Base-by-base conservation (phyloP, 1,284 basidiomycete genomes). In the Sporisorium sorghi region DNA sequence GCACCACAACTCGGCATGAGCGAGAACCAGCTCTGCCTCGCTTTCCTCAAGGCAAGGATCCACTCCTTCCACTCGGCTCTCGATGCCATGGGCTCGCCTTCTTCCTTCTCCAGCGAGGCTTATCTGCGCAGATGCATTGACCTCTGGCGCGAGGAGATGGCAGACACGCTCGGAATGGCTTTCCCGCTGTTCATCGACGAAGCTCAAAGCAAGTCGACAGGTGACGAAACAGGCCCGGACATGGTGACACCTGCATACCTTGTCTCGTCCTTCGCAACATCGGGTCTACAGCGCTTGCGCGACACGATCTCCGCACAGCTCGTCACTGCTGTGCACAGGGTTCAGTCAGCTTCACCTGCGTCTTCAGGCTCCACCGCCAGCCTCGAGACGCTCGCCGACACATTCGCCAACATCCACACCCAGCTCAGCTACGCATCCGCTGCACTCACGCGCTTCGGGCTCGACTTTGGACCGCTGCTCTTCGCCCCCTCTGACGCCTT, bases 111-210 rank as follows among this genome's bases (percentile, higher is more conserved):
- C 21, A 70, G 61, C 48, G 58, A 59, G n/a, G 37, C 60, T 21
- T 75, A 68, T 21, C 55, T 75, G 2, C 63, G 64, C 21, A 90
- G 90, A 78, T 95, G 94, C 85, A 90, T 96, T 75, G 95, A 97
- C 81, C 86, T 91, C 9, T 97, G 94, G 91, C 88, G 94, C 50
- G 94, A 97, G 85, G 90, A 92, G 56, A 91, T 94, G 24, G 92
- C 94, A 85, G 94, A 98, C 83, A 90, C 95, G 76, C 88, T 96
- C 73, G 91, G 91, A 17, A 94, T 97, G 84, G 97, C 91, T 79
- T 89, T 90, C 2, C 90, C 93, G 40, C 93, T 97, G 68, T 97
- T 98, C 85, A 89, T 94, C 52, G 91, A 93, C 68, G 88, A 88
- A 6, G n/a, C 58, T 21, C 12, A 15, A 19, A 2, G 12, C 32